Percentiles rank a stretch among this genome's conserved stretches.
Evolutionary conservation across 805 yeast genomes (phyloP).

Genomic region (Sugiyamaella marilandica): DNA sequence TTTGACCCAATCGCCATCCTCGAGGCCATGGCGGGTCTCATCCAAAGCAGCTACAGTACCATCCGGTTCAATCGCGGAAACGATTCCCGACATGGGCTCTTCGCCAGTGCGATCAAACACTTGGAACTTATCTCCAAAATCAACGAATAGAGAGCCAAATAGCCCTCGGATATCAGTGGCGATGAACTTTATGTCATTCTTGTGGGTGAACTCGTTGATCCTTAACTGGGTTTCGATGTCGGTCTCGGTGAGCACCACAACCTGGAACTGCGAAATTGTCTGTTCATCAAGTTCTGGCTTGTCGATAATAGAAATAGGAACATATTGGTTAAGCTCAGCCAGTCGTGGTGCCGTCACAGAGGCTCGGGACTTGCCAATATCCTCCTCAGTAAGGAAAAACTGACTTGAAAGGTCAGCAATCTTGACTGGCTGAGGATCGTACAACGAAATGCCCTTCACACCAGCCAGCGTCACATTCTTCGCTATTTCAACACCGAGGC

Average conservation of each 20-base stretch:
- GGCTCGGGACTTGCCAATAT: constrained; percentile 78
- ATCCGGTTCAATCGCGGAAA: constrained; percentile 78
- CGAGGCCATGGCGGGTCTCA: constrained; percentile 87
- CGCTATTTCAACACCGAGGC: constrained; percentile 93
- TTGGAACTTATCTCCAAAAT: constrained; percentile 76
- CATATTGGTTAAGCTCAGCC: constrained; percentile 83
- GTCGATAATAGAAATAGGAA: constrained; percentile 67
- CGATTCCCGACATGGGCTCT: constrained; percentile 81
- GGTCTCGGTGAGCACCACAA: constrained; percentile 74
- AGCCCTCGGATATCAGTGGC: constrained; percentile 80
- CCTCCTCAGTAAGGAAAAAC: constrained; percentile 67
- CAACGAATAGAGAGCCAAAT: constrained; percentile 85
- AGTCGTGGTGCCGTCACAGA: constrained; percentile 59
- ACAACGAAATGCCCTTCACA: constrained; percentile 81
- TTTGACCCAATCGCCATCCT: constrained; percentile 86
- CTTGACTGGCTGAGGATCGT: constrained; percentile 69
- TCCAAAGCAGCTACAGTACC: constrained; percentile 94
- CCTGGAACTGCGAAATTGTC: constrained; percentile 58
- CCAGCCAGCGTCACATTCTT: constrained; percentile 97
- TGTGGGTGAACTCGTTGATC: constrained; percentile 72
- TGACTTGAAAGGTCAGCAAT: constrained; percentile 81
- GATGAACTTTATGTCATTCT: constrained; percentile 69
- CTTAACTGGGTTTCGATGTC: constrained; percentile 68
- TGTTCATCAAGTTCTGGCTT: constrained; percentile 48
- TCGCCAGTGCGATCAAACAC: constrained; percentile 88